Evolutionary conservation across 2,329 filamentous ascomycete genomes (phyloP).

Genomic region (Aspergillus novofumigatus): DNA sequence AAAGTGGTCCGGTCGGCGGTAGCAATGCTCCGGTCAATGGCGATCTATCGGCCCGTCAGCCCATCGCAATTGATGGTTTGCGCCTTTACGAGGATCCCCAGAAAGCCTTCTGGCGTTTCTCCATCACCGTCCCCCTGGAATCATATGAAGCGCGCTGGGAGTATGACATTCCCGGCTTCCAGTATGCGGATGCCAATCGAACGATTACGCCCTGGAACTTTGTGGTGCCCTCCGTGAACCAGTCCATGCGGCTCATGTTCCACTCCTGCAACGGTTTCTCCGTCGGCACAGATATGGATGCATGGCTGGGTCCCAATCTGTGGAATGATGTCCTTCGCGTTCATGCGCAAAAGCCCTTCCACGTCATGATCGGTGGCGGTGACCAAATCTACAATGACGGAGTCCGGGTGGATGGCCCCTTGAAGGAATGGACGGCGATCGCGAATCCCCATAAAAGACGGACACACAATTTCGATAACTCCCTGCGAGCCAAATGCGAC

Average conservation of each 20-base stretch:
- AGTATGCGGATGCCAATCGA: conserved; percentile 56
- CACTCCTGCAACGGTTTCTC: conserved; percentile 67
- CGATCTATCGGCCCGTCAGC: conserved; percentile 12
- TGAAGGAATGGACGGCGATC: conserved; percentile 63
- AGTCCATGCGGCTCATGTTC: conserved; percentile 67
- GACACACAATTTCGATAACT: conserved; percentile 61
- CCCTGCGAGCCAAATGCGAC: conserved; percentile 56
- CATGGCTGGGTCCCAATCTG: conserved; percentile 58
- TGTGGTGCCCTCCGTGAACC: conserved; percentile 54
- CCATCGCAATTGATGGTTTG: conserved; percentile 41
- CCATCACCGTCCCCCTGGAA: conserved; percentile 61
- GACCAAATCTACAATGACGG: conserved; percentile 79
- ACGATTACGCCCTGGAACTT: conserved; percentile 51
- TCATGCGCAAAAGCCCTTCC: conserved; percentile 57
- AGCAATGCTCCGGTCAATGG: conserved; percentile 18
- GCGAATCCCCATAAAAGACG: conserved; percentile 57
- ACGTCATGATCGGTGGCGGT: conserved; percentile 79
- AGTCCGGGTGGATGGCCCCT: conserved; percentile 76
- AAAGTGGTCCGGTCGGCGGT: conserved; percentile 28
- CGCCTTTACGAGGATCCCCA: conserved; percentile 58
- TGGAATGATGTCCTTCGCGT: conserved; percentile 63
- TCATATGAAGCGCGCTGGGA: conserved; percentile 72
- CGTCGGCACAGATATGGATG: conserved; percentile 60
- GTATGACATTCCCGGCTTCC: conserved; percentile 67
- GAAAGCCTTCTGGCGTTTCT: conserved; percentile 59